Evolutionary conservation across 169 alveolate genomes (phyloP).

Genomic region (Babesia bigemina): DNA sequence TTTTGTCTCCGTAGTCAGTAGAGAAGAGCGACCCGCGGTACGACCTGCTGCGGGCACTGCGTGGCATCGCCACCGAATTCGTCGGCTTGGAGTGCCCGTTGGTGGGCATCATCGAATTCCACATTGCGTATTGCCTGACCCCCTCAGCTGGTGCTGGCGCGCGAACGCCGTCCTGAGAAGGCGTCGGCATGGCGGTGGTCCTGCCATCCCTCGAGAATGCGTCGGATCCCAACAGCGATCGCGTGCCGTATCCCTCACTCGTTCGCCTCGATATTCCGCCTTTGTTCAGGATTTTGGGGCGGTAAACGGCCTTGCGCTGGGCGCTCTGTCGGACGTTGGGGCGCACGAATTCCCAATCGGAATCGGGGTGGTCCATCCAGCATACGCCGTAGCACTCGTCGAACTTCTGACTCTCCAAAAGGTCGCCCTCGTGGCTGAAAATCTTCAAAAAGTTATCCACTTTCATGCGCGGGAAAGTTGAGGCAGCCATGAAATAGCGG

Average conservation of each 20-base stretch:
- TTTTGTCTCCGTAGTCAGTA: constrained; percentile 54
- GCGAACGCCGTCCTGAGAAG: neutral
- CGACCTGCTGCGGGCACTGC: neutral
- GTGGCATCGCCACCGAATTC: neutral
- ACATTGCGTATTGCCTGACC: neutral
- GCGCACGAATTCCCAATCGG: constrained; percentile 39
- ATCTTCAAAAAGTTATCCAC: constrained; percentile 76
- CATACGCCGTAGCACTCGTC: constrained; percentile 67
- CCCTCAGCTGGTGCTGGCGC: neutral
- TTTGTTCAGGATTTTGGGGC: constrained; percentile 51
- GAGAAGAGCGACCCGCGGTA: constrained; percentile 54
- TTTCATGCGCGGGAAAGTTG: constrained; percentile 81
- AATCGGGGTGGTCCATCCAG: constrained; percentile 28
- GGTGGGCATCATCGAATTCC: neutral
- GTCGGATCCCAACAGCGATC: neutral
- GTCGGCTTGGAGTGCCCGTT: neutral
- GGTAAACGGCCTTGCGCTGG: constrained; percentile 52
- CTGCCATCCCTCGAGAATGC: neutral
- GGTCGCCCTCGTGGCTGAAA: constrained; percentile 74
- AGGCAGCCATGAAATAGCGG: constrained; percentile 73
- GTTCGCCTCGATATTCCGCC: neutral
- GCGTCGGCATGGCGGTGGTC: neutral
- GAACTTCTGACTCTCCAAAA: constrained; percentile 53
- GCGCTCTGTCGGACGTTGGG: constrained; percentile 59
- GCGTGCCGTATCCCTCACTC: neutral